phyloP scores from a whole-genome alignment of 2,329 filamentous ascomycete species.

The Cercospora berteroae region DNA sequence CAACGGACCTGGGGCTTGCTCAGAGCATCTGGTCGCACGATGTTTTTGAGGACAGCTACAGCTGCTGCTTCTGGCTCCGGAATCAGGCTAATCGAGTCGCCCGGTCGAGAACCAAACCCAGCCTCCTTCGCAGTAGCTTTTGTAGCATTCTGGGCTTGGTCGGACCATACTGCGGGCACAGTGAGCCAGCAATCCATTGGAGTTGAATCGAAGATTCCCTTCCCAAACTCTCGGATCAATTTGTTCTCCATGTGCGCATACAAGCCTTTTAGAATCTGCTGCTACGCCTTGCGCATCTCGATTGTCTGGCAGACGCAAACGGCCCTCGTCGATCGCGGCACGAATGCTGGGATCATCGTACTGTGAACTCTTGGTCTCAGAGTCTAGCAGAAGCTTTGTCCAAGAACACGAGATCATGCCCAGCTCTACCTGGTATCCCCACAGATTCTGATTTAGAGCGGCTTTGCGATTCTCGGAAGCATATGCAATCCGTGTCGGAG shows the following conservation, averaged over 20 bases:
- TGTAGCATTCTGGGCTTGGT: conserved; percentile 28
- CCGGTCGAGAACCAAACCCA: conserved; percentile 24
- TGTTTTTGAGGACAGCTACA: conserved; percentile 18
- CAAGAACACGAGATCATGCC: conserved; percentile 19
- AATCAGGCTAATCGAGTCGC: conserved; percentile 28
- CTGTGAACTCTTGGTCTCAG: not conserved
- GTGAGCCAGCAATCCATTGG: conserved; percentile 32
- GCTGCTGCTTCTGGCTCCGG: conserved; percentile 31
- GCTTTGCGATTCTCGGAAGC: conserved; percentile 14
- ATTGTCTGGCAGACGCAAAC: conserved; percentile 15
- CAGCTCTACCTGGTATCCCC: conserved; percentile 18
- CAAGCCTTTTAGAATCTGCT: conserved; percentile 10
- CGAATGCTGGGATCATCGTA: conserved; percentile 19
- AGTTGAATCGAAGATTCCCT: conserved; percentile 16
- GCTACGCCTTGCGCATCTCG: conserved; percentile 12
- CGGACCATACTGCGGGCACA: conserved; percentile 32
- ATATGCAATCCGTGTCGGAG: conserved; percentile 21
- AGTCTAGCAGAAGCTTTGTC: conserved; percentile 22
- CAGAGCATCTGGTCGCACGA: conserved; percentile 11
- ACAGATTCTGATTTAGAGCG: not conserved
- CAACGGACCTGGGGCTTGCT: not conserved
- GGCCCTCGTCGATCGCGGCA: conserved; percentile 17
- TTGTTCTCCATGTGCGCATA: conserved; percentile 15
- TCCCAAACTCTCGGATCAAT: conserved; percentile 10
- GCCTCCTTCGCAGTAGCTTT: conserved; percentile 21